These are phyloP conservation scores for Lablab purpureus DNA, from an alignment of 306 rosid genomes.

Conservation along the genomic window DNA sequence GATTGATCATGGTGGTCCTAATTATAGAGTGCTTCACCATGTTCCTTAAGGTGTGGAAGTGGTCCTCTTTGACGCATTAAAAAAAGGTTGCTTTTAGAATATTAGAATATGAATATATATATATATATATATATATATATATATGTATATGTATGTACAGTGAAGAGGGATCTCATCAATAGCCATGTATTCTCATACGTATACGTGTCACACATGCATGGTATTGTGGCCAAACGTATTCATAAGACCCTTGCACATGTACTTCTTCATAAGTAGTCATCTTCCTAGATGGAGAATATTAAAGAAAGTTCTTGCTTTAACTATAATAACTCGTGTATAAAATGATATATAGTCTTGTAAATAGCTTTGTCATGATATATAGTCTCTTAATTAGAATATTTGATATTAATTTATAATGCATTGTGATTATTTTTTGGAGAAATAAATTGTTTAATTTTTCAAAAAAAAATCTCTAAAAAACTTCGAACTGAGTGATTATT, in stretches of 20 bases:
- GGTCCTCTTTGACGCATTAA: slow-evolving; percentile 56
- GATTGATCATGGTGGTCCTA: slow-evolving; percentile 54
- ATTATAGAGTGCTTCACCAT: not conserved
- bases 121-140: too few relatives aligned
- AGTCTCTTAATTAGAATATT: not conserved
- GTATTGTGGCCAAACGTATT: slow-evolving; percentile 21
- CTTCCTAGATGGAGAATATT: not conserved
- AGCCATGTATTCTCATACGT: slow-evolving; percentile 31
- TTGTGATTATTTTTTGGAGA: not conserved
- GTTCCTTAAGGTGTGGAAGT: slow-evolving; percentile 70
- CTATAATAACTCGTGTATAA: not conserved
- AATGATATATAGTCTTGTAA: not conserved
- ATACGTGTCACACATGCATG: slow-evolving; percentile 65
- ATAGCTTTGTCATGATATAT: too few relatives aligned
- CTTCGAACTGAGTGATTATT: not conserved
- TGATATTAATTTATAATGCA: not conserved
- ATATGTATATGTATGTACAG: too few relatives aligned
- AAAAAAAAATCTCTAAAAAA: not conserved
- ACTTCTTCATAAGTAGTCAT: slow-evolving; percentile 20
- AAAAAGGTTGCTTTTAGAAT: not conserved
- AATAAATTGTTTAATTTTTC: not conserved
- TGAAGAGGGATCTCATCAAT: slow-evolving; percentile 20
- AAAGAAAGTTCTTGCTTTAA: not conserved
- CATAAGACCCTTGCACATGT: slow-evolving; percentile 22
- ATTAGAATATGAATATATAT: too few relatives aligned